Percentiles rank a stretch among this genome's conserved stretches.
These are phyloP conservation scores for Dendrothele bispora DNA, from an alignment of 768 basidiomycete genomes.

Conservation along the genomic window DNA sequence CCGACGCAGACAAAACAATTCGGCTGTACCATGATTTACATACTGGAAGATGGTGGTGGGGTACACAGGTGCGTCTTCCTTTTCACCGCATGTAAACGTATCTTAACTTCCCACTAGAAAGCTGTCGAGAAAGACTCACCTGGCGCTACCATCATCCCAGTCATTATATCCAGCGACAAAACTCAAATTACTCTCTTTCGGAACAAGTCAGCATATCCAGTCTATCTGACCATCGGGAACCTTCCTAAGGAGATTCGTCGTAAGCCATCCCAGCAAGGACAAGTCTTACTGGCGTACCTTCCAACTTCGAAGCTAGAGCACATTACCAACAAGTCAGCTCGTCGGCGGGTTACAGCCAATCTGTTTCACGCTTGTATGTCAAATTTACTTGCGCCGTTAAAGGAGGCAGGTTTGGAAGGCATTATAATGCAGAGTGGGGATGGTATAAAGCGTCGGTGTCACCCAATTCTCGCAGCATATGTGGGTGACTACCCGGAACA, in stretches of 20 bases:
- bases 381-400: slow-evolving; percentile 22
- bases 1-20: no score
- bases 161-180: slow-evolving; percentile 25
- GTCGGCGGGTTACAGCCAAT: slow-evolving; percentile 14
- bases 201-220: no score
- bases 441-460: no score
- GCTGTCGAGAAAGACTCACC: not conserved
- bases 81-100: no score
- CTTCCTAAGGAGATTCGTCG: no score
- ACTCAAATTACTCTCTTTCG: no score
- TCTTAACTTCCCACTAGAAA: no score
- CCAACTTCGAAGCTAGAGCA: slow-evolving; percentile 26
- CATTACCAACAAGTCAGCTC: slow-evolving; percentile 7
- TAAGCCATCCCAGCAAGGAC: slow-evolving; percentile 13
- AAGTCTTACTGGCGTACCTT: slow-evolving; percentile 28
- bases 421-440: no score
- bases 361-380: slow-evolving; percentile 30
- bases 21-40: slow-evolving; percentile 25
- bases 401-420: slow-evolving; percentile 7
- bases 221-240: no score
- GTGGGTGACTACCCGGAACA: no score
- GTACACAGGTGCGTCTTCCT: no score
- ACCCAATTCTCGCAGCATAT: no score
- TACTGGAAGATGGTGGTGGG: slow-evolving; percentile 42
- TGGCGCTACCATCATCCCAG: slow-evolving; percentile 18